Evolutionary conservation across 345 rosid species (phyloP).

Genomic region (Conringia planisiliqua): DNA sequence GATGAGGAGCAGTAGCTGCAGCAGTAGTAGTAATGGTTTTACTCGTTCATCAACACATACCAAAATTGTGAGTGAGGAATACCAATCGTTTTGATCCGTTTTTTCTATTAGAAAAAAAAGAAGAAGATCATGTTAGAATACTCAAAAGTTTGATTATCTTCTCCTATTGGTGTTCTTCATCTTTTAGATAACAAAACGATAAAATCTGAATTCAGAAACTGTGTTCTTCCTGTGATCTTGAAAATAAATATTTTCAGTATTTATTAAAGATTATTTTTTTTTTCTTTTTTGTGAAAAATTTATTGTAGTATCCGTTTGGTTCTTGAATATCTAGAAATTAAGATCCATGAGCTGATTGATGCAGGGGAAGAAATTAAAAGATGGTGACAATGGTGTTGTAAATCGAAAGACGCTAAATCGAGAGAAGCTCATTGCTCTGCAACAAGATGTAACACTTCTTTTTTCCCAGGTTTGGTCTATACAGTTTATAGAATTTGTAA

Average conservation of each 20-base stretch:
- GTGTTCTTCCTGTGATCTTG: conserved; percentile 4
- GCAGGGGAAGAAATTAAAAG: conserved; percentile 44
- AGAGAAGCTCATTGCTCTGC: conserved; percentile 61
- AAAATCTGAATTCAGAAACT: neutral
- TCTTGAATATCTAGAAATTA: neutral
- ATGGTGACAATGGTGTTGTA: conserved; percentile 40
- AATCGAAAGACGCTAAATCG: conserved; percentile 35
- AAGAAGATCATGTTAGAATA: no score
- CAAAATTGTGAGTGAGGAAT: conserved; percentile 11
- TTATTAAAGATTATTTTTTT: neutral
- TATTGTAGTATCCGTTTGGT: neutral
- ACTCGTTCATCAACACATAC: neutral
- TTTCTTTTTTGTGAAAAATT: neutral
- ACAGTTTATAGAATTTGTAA: neutral
- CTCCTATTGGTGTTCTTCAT: neutral
- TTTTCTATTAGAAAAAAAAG: no score
- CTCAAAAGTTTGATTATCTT: neutral
- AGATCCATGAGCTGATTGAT: conserved; percentile 25
- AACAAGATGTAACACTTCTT: conserved; percentile 56
- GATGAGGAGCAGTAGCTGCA: conserved; percentile 7
- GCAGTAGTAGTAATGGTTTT: neutral
- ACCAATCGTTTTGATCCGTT: neutral
- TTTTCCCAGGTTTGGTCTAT: neutral
- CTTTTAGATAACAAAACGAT: neutral
- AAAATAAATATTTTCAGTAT: neutral